These are phyloP conservation scores for Cephalotrichum gorgonifer DNA, from an alignment of 2,329 filamentous ascomycete genomes.

Conservation along the genomic window DNA sequence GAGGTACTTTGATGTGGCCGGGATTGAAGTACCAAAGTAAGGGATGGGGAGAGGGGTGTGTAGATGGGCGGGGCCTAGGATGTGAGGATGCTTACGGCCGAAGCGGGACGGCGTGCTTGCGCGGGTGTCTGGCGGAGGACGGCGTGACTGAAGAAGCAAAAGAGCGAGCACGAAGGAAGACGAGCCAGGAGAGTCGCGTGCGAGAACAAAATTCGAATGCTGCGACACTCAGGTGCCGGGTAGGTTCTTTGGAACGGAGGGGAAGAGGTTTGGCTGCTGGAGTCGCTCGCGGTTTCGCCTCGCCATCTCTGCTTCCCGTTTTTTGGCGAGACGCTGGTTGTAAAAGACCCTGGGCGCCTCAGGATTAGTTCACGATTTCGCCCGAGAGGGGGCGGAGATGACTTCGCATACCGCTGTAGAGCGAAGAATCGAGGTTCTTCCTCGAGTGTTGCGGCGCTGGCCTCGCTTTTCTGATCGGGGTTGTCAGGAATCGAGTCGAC, in stretches of 20 bases:
- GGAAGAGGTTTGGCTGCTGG: conserved; percentile 70
- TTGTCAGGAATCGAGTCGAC: too few relatives aligned
- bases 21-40: background rate
- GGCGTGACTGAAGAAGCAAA: background rate
- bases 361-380: background rate
- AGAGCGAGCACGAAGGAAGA: background rate
- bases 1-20: background rate
- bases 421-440: conserved; percentile 73
- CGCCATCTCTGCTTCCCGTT: conserved; percentile 40
- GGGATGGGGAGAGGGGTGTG: too few relatives aligned
- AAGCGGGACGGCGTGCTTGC: too few relatives aligned
- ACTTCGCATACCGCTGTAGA: conserved; percentile 56
- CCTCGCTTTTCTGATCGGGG: conserved; percentile 8
- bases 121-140: background rate
- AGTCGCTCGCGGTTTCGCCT: conserved; percentile 74
- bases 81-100: too few relatives aligned
- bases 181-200: background rate
- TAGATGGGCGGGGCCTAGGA: too few relatives aligned
- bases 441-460: conserved; percentile 24
- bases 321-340: conserved; percentile 70
- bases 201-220: background rate
- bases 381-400: background rate
- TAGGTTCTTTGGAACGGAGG: conserved; percentile 63
- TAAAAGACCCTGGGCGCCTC: conserved; percentile 67
- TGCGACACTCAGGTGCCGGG: conserved; percentile 21